phyloP scores from a whole-genome alignment of 257 asterid genomes.

The Leonotis leonurus region DNA sequence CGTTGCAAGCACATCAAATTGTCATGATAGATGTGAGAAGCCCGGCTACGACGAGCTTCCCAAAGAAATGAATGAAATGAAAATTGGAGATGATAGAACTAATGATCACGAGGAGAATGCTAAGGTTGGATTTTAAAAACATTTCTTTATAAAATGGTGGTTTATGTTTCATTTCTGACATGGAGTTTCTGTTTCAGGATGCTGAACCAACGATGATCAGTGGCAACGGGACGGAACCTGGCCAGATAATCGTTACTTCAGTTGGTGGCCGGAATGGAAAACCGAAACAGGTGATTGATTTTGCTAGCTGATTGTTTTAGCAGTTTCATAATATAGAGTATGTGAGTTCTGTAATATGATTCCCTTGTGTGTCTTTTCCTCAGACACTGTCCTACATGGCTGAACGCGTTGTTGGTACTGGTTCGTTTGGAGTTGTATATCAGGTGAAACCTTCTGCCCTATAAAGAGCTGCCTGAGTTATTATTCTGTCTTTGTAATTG shows the following conservation, averaged over 20 bases:
- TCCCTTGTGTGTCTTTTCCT: background rate
- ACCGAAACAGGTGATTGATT: conserved; percentile 56
- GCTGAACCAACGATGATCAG: conserved; percentile 62
- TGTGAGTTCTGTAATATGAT: background rate
- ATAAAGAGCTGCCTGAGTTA: too few relatives aligned
- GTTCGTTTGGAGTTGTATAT: conserved; percentile 71
- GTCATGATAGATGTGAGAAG: conserved; percentile 25
- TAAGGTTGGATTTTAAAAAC: conserved; percentile 36
- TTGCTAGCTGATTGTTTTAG: too few relatives aligned
- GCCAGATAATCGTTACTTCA: conserved; percentile 76
- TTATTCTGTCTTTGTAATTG: background rate
- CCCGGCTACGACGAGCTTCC: conserved; percentile 35
- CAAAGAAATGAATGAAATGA: conserved; percentile 38
- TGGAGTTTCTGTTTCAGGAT: conserved; percentile 44
- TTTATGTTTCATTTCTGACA: too few relatives aligned
- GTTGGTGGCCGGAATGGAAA: conserved; percentile 61
- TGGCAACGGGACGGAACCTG: conserved; percentile 80
- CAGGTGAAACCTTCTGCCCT: conserved; percentile 42
- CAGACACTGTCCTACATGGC: conserved; percentile 81
- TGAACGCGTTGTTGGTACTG: conserved; percentile 59
- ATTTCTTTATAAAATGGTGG: background rate
- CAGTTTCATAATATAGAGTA: background rate
- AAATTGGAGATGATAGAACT: conserved; percentile 31
- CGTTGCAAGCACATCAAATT: conserved; percentile 33
- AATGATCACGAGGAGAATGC: conserved; percentile 31